These are phyloP conservation scores for Tubosaeta sp. DNA, from an alignment of 768 basidiomycete species.

Conservation along the genomic window DNA sequence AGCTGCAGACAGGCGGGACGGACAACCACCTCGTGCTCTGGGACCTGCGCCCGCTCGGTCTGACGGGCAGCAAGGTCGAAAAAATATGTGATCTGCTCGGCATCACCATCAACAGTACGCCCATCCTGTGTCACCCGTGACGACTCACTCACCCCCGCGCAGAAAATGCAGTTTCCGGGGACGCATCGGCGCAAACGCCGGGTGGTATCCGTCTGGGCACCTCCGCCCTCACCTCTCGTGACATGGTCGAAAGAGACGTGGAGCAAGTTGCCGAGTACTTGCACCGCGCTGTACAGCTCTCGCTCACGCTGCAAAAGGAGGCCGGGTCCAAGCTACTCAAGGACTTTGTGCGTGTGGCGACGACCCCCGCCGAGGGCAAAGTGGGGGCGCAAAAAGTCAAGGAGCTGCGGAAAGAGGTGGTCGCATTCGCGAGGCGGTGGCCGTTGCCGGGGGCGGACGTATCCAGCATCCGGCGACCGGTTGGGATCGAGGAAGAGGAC, in stretches of 20 bases:
- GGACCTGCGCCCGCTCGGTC: constrained; percentile 91
- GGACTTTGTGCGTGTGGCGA: constrained; percentile 88
- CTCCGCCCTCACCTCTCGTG: constrained; percentile 88
- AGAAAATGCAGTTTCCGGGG: constrained; percentile 98
- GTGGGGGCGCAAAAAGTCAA: constrained; percentile 66
- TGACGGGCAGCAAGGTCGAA: constrained; percentile 98
- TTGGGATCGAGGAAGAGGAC: constrained; percentile 57
- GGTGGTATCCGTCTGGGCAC: constrained; percentile 97
- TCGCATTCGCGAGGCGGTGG: constrained; percentile 78
- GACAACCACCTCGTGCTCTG: constrained; percentile 98
- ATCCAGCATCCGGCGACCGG: constrained; percentile 47
- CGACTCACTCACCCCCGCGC: not conserved
- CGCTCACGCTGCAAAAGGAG: constrained; percentile 87
- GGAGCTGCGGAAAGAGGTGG: constrained; percentile 76
- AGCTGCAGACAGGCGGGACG: constrained; percentile 93
- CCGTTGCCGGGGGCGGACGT: constrained; percentile 85
- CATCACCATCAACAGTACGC: constrained; percentile 92
- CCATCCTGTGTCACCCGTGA: not conserved
- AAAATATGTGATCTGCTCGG: constrained; percentile 96
- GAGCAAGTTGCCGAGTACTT: constrained; percentile 85
- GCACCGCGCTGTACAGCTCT: constrained; percentile 91
- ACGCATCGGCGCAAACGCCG: constrained; percentile 91
- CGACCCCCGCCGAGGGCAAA: constrained; percentile 61
- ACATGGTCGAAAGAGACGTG: constrained; percentile 88
- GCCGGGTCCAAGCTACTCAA: constrained; percentile 92